phyloP scores from a whole-genome alignment of 2,329 filamentous ascomycete species.

The Exophiala sideris region DNA sequence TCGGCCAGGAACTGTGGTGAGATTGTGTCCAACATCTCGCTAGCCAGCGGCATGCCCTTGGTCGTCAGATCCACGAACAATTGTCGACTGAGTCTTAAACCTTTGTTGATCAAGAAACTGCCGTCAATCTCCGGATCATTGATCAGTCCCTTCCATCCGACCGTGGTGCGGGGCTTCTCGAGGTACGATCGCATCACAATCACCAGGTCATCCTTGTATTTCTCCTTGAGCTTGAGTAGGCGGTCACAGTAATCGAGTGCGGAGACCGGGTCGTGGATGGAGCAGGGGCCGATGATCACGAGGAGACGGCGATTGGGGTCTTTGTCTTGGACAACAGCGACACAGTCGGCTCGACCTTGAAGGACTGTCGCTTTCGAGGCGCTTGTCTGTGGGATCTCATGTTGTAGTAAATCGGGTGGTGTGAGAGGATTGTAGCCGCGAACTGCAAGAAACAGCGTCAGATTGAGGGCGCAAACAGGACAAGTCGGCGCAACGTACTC shows the following conservation, averaged over 20 bases:
- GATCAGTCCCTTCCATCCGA: slow-evolving; percentile 98
- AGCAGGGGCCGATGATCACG: slow-evolving; percentile 93
- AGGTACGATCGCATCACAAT: slow-evolving; percentile 99
- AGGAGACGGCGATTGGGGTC: slow-evolving; percentile 72
- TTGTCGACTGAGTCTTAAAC: slow-evolving; percentile 83
- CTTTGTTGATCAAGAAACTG: slow-evolving; percentile 99
- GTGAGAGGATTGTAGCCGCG: slow-evolving; percentile 92
- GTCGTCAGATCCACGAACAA: slow-evolving; percentile 87
- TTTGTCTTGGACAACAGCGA: slow-evolving; percentile 69
- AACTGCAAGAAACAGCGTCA: slow-evolving; percentile 53
- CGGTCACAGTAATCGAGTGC: slow-evolving; percentile 84
- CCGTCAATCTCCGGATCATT: slow-evolving; percentile 98
- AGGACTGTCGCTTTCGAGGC: slow-evolving; percentile 42
- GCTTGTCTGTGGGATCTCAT: slow-evolving; percentile 66
- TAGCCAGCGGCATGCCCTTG: slow-evolving; percentile 88
- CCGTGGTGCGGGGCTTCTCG: slow-evolving; percentile 96
- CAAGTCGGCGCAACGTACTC: slow-evolving; percentile 55
- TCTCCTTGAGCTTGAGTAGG: slow-evolving; percentile 72
- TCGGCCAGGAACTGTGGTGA: slow-evolving; percentile 97
- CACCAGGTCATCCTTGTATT: slow-evolving; percentile 76
- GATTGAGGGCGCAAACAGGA: not conserved
- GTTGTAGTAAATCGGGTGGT: slow-evolving; percentile 78
- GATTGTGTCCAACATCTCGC: slow-evolving; percentile 98
- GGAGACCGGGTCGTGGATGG: slow-evolving; percentile 86
- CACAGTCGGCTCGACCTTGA: slow-evolving; percentile 53